phyloP scores from a whole-genome alignment of 495 filamentous ascomycete genomes.

The Aspergillus heteromorphus region DNA sequence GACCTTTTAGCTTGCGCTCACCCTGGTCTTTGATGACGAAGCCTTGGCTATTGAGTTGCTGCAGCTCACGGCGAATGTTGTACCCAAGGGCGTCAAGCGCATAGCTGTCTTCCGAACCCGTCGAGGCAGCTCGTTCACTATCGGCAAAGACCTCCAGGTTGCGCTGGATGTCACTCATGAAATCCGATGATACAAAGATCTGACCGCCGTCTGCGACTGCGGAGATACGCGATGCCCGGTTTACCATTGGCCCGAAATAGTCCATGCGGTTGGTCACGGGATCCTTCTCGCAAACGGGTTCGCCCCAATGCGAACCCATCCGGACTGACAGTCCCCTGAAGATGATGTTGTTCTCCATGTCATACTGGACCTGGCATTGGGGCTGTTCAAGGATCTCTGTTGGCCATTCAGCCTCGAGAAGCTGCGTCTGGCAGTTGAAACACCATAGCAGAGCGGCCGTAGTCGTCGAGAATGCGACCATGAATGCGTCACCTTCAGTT shows the following conservation, averaged over 20 bases:
- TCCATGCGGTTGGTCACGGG: constrained; percentile 98
- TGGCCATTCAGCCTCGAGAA: constrained; percentile 88
- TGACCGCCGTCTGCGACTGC: constrained; percentile 95
- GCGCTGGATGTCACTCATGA: constrained; percentile 90
- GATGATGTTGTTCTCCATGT: constrained; percentile 83
- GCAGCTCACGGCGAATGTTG: constrained; percentile 80
- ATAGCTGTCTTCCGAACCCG: constrained; percentile 70
- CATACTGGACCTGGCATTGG: constrained; percentile 72
- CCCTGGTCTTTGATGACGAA: constrained; percentile 97
- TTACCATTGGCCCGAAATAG: constrained; percentile 99
- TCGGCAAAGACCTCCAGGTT: constrained; percentile 83
- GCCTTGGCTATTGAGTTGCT: constrained; percentile 81
- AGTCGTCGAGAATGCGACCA: constrained; percentile 96
- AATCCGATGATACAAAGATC: constrained; percentile 93
- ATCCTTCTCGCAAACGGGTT: constrained; percentile 89
- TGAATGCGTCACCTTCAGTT: constrained; percentile 98
- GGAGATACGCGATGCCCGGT: constrained; percentile 88
- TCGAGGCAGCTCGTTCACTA: constrained; percentile 61
- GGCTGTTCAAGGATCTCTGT: constrained; percentile 83
- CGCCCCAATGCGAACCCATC: constrained; percentile 96
- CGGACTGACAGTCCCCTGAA: constrained; percentile 90
- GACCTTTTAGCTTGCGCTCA: constrained; percentile 86
- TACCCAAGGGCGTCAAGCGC: constrained; percentile 47
- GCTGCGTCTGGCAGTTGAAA: constrained; percentile 83
- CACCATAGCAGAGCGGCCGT: constrained; percentile 93